Base-by-base conservation (phyloP, 306 rosid species). In the Gastrolobium bilobum region DNA sequence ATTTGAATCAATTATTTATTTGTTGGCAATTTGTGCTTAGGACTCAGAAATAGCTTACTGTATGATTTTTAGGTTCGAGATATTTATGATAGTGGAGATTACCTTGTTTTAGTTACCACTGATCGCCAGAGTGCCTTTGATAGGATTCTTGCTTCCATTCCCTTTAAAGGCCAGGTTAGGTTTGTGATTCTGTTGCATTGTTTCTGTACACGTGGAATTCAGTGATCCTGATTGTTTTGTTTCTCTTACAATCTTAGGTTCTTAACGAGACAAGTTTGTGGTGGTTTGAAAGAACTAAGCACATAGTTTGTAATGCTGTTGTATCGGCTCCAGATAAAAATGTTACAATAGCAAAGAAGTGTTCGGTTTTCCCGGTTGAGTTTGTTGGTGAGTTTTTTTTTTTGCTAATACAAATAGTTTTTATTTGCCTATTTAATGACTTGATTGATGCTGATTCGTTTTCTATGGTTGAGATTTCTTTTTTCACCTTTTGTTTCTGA, bases 101-200 rank as follows among this genome's bases (percentile, higher is more conserved):
- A 86, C 78, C 90, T 95, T 52, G 91, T 95, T 85, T 76, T 95
- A 34, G 98, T 92, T 34, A 92, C 99, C 0, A 95, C 99, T 47
- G 98, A 95, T 81, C 85, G 99, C 72, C 98, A 88, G 80, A 92
- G 99, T 81, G 99, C 99, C 4, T 95, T 95, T 66, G 99, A 95
- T 81, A 89, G 99, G 87, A 86, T 95, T 87, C 99, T 95, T 63
- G 97, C 98, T 81, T 95, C 99, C 20, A 91, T 95, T 78, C 99
- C 99, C 54, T 95, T 92, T 82, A 95, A 92, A 82, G 98, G 99
- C 83, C 99, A 92, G 97, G 97, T 89, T 37, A 69, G 75, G 82
- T 76, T 29, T 73, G 69, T 58, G 70, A 4, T 34, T 58, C 11
- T 4, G 26, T 20, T 20, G 26, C 26, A 20, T 20, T 20, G 35